Evolutionary conservation across 2,329 filamentous ascomycete species (phyloP).

Genomic region (Akanthomyces uredinophilus): DNA sequence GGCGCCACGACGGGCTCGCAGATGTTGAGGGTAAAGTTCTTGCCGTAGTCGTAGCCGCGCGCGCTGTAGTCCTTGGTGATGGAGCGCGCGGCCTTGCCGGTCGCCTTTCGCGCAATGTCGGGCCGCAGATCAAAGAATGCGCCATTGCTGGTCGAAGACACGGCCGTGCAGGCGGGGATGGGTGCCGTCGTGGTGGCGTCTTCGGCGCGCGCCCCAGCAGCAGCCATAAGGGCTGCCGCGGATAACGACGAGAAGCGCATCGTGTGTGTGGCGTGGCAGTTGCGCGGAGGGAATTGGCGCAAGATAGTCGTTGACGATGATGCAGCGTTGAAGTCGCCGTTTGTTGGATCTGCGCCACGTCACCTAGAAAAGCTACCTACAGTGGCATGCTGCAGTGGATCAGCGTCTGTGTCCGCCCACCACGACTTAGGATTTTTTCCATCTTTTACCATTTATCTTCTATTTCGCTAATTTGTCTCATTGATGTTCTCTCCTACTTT

Average conservation of each 20-base stretch:
- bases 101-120: conserved; percentile 43
- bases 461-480: no score
- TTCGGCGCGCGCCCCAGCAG: conserved; percentile 30
- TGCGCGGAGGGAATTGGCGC: background rate
- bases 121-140: conserved; percentile 56
- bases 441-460: no score
- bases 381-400: background rate
- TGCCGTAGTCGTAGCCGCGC: conserved; percentile 69
- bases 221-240: conserved; percentile 27
- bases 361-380: background rate
- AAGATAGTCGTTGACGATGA: background rate
- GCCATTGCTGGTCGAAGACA: conserved; percentile 49
- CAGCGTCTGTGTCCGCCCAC: background rate
- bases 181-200: conserved; percentile 38
- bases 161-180: conserved; percentile 49
- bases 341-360: conserved; percentile 6
- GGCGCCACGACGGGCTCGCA: conserved; percentile 69
- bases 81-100: conserved; percentile 39
- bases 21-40: conserved; percentile 81
- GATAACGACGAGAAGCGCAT: conserved; percentile 25
- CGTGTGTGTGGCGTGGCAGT: background rate
- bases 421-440: no score
- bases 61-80: conserved; percentile 54
- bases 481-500: no score
- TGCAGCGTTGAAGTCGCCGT: background rate